These are phyloP conservation scores for Ceriops decandra DNA, from an alignment of 345 rosid genomes.

Conservation along the genomic window DNA sequence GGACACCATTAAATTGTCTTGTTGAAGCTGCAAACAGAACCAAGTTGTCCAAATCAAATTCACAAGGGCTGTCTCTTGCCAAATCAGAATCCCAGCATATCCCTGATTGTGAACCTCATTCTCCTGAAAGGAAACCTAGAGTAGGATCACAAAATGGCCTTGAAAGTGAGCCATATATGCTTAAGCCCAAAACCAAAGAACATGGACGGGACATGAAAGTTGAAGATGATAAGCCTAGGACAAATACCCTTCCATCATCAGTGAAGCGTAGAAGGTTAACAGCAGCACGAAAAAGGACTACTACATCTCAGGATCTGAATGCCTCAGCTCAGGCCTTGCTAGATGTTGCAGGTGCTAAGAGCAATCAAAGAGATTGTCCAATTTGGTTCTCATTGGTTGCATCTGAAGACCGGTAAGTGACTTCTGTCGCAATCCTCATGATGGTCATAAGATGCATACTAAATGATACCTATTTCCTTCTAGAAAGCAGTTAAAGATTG, in stretches of 20 bases:
- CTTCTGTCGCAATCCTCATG: neutral
- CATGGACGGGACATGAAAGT: constrained; percentile 41
- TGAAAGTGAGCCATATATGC: constrained; percentile 28
- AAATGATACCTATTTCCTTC: neutral
- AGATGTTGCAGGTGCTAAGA: constrained; percentile 46
- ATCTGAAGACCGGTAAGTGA: constrained; percentile 75
- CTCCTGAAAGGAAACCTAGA: constrained; percentile 32
- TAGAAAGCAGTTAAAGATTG: neutral
- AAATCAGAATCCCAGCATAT: constrained; percentile 37
- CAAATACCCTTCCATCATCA: constrained; percentile 50
- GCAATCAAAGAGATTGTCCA: constrained; percentile 58
- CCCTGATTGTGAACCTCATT: constrained; percentile 36
- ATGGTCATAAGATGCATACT: neutral
- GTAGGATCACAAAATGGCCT: constrained; percentile 29
- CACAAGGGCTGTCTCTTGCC: constrained; percentile 40
- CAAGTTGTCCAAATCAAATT: constrained; percentile 59
- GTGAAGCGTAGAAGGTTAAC: constrained; percentile 58
- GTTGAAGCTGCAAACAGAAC: constrained; percentile 94
- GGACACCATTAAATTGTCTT: constrained; percentile 90
- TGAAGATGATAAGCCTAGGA: constrained; percentile 44
- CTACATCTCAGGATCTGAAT: constrained; percentile 44
- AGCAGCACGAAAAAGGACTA: constrained; percentile 50
- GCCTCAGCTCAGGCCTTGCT: constrained; percentile 50
- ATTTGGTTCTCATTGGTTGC: constrained; percentile 97
- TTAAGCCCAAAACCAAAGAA: constrained; percentile 51